Evolutionary conservation across 306 rosid genomes (phyloP).

Genomic region (Citrullus mucosospermus): DNA sequence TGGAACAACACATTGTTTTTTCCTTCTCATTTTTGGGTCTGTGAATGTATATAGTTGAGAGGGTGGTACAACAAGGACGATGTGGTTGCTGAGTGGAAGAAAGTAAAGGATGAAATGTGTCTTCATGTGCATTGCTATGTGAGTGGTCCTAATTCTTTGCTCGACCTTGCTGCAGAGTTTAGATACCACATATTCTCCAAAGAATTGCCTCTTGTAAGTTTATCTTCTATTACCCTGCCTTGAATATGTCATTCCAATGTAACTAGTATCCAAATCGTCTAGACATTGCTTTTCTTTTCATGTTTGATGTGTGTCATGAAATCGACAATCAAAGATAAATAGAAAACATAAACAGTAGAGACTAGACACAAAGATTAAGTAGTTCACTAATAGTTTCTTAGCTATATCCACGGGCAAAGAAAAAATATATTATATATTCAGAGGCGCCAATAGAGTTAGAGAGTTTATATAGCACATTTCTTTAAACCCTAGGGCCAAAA

Average conservation of each 20-base stretch:
- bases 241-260: neutral
- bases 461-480: no score
- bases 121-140: constrained; percentile 90
- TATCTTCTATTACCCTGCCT: neutral
- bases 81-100: constrained; percentile 98
- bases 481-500: no score
- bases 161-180: constrained; percentile 68
- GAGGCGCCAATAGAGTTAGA: no score
- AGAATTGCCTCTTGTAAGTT: constrained; percentile 86
- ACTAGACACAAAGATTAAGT: no score
- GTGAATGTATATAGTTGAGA: constrained; percentile 43
- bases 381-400: no score
- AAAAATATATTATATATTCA: no score
- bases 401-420: no score
- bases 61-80: constrained; percentile 96
- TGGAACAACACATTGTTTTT: neutral
- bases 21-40: neutral
- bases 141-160: constrained; percentile 73
- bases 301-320: neutral
- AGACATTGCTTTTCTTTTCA: neutral
- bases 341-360: no score
- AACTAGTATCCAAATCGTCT: neutral
- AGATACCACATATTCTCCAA: constrained; percentile 93
- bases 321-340: no score
- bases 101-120: constrained; percentile 77